These are phyloP conservation scores for Solioccasus polychromus DNA, from an alignment of 768 basidiomycete genomes.

Conservation along the genomic window DNA sequence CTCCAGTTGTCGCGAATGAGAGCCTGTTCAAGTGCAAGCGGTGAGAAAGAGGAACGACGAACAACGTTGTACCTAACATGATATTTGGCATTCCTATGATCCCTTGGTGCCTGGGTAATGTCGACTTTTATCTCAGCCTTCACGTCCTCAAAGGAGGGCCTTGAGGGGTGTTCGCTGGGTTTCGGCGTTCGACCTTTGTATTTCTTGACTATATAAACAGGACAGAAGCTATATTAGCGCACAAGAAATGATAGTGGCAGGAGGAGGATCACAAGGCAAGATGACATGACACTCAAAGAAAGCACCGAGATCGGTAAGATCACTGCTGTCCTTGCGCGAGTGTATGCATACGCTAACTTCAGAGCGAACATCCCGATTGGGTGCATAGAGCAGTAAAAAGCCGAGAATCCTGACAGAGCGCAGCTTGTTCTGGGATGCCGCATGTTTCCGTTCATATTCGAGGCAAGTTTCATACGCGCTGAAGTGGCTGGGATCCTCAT, in stretches of 20 bases:
- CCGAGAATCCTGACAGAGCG: conserved; percentile 4
- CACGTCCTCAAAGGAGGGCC: conserved; percentile 15
- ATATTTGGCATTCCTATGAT: conserved; percentile 3
- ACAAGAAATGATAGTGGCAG: not conserved
- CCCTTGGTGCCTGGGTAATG: not conserved
- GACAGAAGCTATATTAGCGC: not conserved
- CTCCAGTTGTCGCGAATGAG: conserved; percentile 35
- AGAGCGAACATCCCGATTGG: not conserved
- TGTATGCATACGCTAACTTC: conserved; percentile 6
- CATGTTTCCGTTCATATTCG: not conserved
- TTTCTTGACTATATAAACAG: conserved; percentile 12
- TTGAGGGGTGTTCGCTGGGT: conserved; percentile 11
- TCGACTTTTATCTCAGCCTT: not conserved
- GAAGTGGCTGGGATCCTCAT: not conserved
- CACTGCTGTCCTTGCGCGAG: not conserved
- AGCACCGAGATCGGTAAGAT: not conserved
- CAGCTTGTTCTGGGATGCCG: not conserved
- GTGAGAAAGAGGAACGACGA: not conserved
- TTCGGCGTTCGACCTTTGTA: conserved; percentile 20
- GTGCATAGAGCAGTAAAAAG: conserved; percentile 8
- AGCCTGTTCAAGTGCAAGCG: conserved; percentile 24
- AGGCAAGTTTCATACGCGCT: conserved; percentile 3
- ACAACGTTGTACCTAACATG: conserved; percentile 1
- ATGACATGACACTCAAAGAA: conserved; percentile 6
- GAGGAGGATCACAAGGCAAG: conserved; percentile 3